Conservation (phyloP, 2,329 filamentous ascomycete genomes). For the Apiospora arundinis region DNA sequence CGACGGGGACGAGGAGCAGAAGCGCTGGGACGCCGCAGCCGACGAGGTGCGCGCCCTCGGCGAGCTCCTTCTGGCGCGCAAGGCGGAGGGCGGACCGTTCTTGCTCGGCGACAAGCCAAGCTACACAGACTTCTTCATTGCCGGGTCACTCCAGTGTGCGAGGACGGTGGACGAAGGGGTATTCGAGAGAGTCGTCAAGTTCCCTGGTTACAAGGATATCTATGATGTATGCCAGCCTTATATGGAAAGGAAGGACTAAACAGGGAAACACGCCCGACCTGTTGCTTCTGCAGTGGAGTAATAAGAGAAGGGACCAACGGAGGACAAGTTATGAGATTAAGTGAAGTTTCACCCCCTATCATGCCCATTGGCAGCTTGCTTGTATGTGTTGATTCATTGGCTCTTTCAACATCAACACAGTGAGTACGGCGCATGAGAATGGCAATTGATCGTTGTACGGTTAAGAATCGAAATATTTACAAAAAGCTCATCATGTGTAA, state of each 20-base stretch:
- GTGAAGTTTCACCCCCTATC: neutral
- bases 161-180: slow-evolving; percentile 17
- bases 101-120: slow-evolving; percentile 44
- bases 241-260: slow-evolving; percentile 28
- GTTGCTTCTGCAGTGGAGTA: neutral
- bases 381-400: neutral
- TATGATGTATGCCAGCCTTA: slow-evolving; percentile 32
- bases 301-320: neutral
- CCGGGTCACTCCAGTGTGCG: slow-evolving; percentile 38
- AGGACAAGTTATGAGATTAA: neutral
- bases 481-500: neutral
- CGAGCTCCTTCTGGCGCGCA: slow-evolving; percentile 42
- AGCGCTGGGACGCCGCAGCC: slow-evolving; percentile 35
- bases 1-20: slow-evolving; percentile 34
- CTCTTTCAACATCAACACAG: neutral
- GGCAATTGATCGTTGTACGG: neutral
- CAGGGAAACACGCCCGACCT: neutral
- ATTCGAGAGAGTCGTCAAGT: slow-evolving; percentile 33
- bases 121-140: slow-evolving; percentile 45
- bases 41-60: slow-evolving; percentile 37
- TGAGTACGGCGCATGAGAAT: neutral
- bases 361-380: neutral
- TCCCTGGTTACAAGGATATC: slow-evolving; percentile 33
- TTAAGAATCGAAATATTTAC: neutral
- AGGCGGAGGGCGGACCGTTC: slow-evolving; percentile 44